Evolutionary conservation across 2,329 filamentous ascomycete species (phyloP), one percentile per base, ranked within the genome.

Genomic region (Stromatinia cepivora): DNA sequence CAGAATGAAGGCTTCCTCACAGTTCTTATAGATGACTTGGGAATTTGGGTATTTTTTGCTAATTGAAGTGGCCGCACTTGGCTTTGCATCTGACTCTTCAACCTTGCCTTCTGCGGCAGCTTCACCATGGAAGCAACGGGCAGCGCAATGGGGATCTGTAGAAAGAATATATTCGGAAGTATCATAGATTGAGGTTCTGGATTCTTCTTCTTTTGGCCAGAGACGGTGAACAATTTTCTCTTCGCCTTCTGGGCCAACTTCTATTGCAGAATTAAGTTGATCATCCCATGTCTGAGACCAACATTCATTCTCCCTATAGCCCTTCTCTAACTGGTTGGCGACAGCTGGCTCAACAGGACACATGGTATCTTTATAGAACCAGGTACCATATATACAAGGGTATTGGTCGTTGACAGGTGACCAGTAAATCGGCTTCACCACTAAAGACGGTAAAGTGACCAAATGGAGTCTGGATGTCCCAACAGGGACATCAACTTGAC

Each of bases 371-470:
- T 91, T 91, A 80, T 98, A 98, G 79, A 99, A 99, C 95, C 95
- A 99, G 0, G 94, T 98, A 0, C 92, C 93, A 73, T 95, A 86
- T 69, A 91, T 85, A 1, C 98, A 93, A 48, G 89, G 84, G 9
- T 92, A 90, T 45, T 96, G 87, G 76, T 98, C 95, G 75, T 97
- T 93, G 45, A 98, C 86, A 10, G 95, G 94, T 25, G 91, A 94
- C 95, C 95, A 99, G 78, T 99, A 99, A 70, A 98, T 97, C 0
- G 95, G 95, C 79, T 94, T 92, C 93, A 99, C 97, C 76, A 92
- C 85, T 46, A 97, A 81, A 66, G 86, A 86, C 31, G 94, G 93
- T 74, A 98, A 84, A 70, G 92, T 89, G 1, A 98, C 94, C 76
- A 94, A 87, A 78, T 99, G 94, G 70, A 99, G 83, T 73, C 93